These are phyloP conservation scores for Penstemon newberryi DNA, from an alignment of 257 asterid species.

Conservation along the genomic window DNA sequence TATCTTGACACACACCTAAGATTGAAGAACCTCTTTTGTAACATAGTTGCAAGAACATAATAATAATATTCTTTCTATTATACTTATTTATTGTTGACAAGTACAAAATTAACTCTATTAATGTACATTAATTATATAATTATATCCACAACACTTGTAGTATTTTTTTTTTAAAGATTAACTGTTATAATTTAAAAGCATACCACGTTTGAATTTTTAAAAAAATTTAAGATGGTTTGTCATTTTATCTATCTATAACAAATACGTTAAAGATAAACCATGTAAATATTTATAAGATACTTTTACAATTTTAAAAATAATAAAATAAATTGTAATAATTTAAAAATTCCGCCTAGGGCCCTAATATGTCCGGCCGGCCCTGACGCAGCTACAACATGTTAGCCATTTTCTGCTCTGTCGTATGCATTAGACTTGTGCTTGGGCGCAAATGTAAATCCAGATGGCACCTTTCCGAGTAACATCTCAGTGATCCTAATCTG, in stretches of 20 bases:
- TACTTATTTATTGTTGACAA: no score
- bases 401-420: conserved; percentile 89
- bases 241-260: no score
- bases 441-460: conserved; percentile 83
- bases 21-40: no score
- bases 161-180: no score
- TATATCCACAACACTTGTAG: neutral
- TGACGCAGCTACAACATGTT: conserved; percentile 15
- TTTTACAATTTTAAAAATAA: neutral
- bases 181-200: no score
- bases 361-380: neutral
- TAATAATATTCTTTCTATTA: no score
- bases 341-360: neutral
- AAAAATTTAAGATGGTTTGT: no score
- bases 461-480: conserved; percentile 92
- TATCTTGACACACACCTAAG: no score
- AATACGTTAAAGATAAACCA: no score
- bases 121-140: neutral
- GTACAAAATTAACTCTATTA: neutral
- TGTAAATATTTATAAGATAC: no score
- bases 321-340: neutral
- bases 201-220: no score
- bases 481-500: conserved; percentile 91
- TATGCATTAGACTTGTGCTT: conserved; percentile 96
- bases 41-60: no score